Conservation (phyloP, 345 rosid species). For the Eucalyptus tenuipes region DNA sequence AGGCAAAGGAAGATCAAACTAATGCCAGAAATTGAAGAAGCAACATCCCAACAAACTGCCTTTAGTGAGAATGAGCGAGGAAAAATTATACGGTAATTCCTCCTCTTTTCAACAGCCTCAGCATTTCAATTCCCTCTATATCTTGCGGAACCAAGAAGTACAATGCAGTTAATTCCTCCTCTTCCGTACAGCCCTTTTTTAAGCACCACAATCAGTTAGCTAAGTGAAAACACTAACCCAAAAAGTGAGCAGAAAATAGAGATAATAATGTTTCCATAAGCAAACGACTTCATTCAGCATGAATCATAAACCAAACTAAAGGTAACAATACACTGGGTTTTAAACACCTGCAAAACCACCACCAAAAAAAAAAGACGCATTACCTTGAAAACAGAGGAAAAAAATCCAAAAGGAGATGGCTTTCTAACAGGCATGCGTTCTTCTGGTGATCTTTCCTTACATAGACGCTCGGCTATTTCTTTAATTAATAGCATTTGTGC, state of each 20-base stretch:
- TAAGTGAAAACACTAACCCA: neutral
- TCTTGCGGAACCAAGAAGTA: neutral
- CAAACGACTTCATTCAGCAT: neutral
- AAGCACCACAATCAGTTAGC: neutral
- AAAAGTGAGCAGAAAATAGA: neutral
- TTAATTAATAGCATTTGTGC: slow-evolving; percentile 67
- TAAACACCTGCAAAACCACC: neutral
- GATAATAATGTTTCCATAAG: neutral
- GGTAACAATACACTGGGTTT: neutral
- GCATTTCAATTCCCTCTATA: neutral
- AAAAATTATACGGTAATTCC: neutral
- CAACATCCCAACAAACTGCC: neutral
- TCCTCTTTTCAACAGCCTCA: neutral
- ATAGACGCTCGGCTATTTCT: slow-evolving; percentile 88
- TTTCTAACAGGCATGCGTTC: slow-evolving; percentile 27
- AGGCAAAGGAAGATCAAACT: neutral
- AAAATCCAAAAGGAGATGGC: slow-evolving; percentile 25
- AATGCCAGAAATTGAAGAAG: neutral
- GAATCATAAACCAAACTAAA: neutral
- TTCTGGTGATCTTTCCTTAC: slow-evolving; percentile 66
- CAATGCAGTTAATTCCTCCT: neutral
- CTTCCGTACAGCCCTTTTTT: neutral
- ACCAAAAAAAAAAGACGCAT: neutral
- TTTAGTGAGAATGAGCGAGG: neutral
- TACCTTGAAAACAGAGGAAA: slow-evolving; percentile 72